Evolutionary conservation across 192 early-diverging fungal genomes (phyloP).

Genomic region (Dissophora ornata): DNA sequence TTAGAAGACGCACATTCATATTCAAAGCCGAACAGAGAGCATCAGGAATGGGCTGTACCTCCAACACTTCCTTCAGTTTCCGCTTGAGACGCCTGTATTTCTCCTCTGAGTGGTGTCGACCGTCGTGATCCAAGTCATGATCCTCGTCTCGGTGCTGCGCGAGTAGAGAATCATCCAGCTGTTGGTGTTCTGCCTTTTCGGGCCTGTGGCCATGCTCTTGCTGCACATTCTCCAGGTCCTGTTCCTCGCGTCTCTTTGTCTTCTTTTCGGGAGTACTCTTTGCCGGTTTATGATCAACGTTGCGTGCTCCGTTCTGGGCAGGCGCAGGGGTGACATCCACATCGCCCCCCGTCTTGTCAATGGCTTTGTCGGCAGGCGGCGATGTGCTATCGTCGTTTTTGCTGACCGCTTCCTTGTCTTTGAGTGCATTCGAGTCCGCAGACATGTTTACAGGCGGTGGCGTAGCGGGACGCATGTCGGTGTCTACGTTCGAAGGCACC

Average conservation of each 20-base stretch:
- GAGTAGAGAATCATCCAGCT: too few species aligned
- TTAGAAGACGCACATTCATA: too few species aligned
- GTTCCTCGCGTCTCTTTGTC: conserved; percentile 4
- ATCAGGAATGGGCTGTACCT: conserved; percentile 41
- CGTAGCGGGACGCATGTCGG: conserved; percentile 20
- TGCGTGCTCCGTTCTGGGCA: background rate
- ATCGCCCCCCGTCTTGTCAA: background rate
- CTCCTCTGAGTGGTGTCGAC: conserved; percentile 30
- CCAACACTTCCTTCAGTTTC: conserved; percentile 55
- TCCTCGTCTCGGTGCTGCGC: conserved; percentile 13
- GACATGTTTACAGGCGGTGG: background rate
- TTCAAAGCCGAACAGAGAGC: too few species aligned
- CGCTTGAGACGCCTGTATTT: conserved; percentile 60
- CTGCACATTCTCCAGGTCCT: background rate
- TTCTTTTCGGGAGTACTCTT: background rate
- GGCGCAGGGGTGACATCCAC: background rate
- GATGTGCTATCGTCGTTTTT: background rate
- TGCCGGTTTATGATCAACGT: background rate
- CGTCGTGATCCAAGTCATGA: conserved; percentile 2
- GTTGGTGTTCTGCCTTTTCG: too few species aligned
- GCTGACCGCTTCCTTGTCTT: conserved; percentile 13
- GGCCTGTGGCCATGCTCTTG: background rate
- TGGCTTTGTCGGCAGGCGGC: background rate
- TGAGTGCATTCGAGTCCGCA: background rate
- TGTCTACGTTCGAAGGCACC: conserved; percentile 30